Conservation (phyloP, 1,139 yeast genomes). For the Candida frijolesensis region DNA sequence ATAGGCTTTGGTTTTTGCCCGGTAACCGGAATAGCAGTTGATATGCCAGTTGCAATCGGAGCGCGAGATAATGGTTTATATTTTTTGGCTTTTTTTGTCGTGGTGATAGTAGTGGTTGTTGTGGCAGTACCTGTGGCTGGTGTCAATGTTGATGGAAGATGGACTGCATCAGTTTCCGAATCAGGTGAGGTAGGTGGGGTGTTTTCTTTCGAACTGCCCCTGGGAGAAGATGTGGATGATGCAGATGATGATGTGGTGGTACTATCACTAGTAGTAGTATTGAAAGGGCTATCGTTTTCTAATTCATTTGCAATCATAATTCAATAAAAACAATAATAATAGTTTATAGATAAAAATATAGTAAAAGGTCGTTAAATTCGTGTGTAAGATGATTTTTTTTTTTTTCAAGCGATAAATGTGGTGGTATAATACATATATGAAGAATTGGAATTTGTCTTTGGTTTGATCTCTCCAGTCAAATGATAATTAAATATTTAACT, state of each 20-base stretch:
- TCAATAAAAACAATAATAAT: neutral
- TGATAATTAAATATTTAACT: constrained; percentile 3
- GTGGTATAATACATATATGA: constrained; percentile 1
- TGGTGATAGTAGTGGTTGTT: constrained; percentile 8
- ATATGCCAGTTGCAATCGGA: constrained; percentile 70
- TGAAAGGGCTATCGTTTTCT: neutral
- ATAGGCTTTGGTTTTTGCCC: constrained; percentile 78
- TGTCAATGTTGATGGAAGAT: neutral
- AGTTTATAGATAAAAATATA: neutral
- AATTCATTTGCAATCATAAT: constrained; percentile 1
- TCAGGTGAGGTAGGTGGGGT: constrained; percentile 3
- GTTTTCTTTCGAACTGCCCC: neutral
- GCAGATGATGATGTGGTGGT: neutral
- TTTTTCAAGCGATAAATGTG: neutral
- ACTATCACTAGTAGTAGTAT: neutral
- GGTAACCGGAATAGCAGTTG: constrained; percentile 77
- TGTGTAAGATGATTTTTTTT: neutral
- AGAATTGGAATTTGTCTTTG: neutral
- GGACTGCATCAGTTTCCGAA: neutral
- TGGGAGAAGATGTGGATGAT: neutral
- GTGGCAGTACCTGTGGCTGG: constrained; percentile 8
- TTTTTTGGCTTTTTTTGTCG: constrained; percentile 26
- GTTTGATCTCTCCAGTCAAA: neutral
- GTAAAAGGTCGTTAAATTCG: neutral
- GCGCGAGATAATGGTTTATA: constrained; percentile 42